phyloP scores from a whole-genome alignment of 345 rosid species.

The Crucihimalaya himalaica region DNA sequence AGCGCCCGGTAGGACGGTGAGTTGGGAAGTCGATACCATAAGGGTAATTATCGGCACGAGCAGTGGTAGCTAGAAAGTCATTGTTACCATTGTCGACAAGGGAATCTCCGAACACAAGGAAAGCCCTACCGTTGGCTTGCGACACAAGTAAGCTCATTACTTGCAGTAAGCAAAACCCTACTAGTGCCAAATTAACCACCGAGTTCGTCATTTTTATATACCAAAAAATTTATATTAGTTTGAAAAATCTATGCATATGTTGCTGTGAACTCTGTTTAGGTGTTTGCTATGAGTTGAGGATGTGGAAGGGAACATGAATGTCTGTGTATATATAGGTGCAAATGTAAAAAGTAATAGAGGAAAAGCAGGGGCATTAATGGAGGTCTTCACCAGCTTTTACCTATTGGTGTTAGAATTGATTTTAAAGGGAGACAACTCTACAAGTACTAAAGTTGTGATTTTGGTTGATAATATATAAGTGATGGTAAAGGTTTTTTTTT shows the following conservation, averaged over 20 bases:
- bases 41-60: constrained; percentile 76
- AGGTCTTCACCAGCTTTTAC: constrained; percentile 34
- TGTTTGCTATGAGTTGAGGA: constrained; percentile 13
- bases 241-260: background rate
- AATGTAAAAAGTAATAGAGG: background rate
- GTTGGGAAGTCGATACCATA: constrained; percentile 86
- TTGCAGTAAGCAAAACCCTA: constrained; percentile 29
- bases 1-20: constrained; percentile 72
- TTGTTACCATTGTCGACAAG: constrained; percentile 81
- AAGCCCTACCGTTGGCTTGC: constrained; percentile 52
- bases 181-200: constrained; percentile 10
- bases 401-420: constrained; percentile 21
- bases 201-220: constrained; percentile 17
- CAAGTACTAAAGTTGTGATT: constrained; percentile 29
- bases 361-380: constrained; percentile 34
- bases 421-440: constrained; percentile 5
- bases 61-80: constrained; percentile 70
- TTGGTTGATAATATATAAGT: constrained; percentile 33
- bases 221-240: background rate
- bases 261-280: constrained; percentile 27
- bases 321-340: constrained; percentile 28
- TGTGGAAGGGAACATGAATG: constrained; percentile 26
- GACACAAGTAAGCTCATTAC: constrained; percentile 29
- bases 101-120: constrained; percentile 73
- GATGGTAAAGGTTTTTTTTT: constrained; percentile 10